Base-by-base conservation (phyloP, 257 asterid species). In the Cinchona pubescens region DNA sequence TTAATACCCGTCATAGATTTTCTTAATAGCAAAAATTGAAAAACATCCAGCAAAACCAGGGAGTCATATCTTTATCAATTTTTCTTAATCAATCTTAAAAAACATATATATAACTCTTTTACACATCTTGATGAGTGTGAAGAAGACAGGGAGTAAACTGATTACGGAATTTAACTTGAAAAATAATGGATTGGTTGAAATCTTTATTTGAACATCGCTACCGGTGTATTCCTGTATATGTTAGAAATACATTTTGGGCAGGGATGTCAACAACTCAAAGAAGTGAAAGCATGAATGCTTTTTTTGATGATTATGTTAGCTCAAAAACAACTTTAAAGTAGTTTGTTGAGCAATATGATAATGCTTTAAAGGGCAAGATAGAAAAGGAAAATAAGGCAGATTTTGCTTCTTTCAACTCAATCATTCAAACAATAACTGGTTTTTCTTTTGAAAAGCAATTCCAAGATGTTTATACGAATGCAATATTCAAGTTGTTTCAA, bases 281-380 rank as follows among this genome's bases (percentile, higher is more conserved):
- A 40, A 67, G 72, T 67, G 56, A 67, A 40, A 67, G 53, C 55
- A 67, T 67, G 51, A 67, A 67, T 40, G 72, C 51, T 37, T 67
- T 67, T 40, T 67, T 67, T 55, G 61, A 55, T 55, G 27, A 18
- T 55, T 5, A 55, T 55, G 61, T 55, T 55, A 0, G 29, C 11
- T 55, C 61, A 55, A 5, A 55, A 55, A 55, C 29, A 23, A 55
- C 25, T 11, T 23, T 55, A 29, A 21, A 55, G 25, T 23, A 55
- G 51, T 46, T 46, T 46, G 51, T 46, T 46, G 51, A 46, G n/a
- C n/a, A n/a, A n/a, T n/a, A n/a, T n/a, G n/a, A n/a, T n/a, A n/a
- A n/a, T n/a, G n/a, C n/a, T n/a, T 46, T 46, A 14, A 46, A 46
- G 51, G 10, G 51, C 15, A 46, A 46, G 51, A 46, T 46, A 46